These are phyloP conservation scores for Globisporangium spiculum DNA, from an alignment of 352 stramenopile genomes.

Conservation along the genomic window DNA sequence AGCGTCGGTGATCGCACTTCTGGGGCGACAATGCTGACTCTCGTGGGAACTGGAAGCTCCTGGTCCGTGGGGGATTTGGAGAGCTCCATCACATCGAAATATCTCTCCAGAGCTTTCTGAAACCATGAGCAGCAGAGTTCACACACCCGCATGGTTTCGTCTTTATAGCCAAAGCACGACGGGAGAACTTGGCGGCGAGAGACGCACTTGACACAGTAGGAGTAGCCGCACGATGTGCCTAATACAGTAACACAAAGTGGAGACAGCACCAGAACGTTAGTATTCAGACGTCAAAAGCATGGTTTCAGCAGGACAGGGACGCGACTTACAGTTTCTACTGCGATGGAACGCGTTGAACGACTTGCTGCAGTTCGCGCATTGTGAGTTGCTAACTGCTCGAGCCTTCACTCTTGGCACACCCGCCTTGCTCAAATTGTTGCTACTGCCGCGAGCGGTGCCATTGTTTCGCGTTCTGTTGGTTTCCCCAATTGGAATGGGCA, in stretches of 20 bases:
- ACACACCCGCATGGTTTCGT: slow-evolving; percentile 52
- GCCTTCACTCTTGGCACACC: slow-evolving; percentile 48
- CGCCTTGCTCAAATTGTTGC: slow-evolving; percentile 6
- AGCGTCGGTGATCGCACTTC: slow-evolving; percentile 20
- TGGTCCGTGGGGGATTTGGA: slow-evolving; percentile 22
- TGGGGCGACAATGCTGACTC: slow-evolving; percentile 21
- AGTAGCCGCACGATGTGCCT: slow-evolving; percentile 43
- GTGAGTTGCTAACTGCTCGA: slow-evolving; percentile 24
- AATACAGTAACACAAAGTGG: neutral
- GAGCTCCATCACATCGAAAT: slow-evolving; percentile 61
- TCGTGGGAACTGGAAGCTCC: slow-evolving; percentile 10
- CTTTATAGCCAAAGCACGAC: slow-evolving; percentile 48
- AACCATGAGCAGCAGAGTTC: slow-evolving; percentile 64
- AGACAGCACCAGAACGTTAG: neutral
- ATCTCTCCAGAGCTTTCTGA: slow-evolving; percentile 59
- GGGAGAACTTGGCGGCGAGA: slow-evolving; percentile 55
- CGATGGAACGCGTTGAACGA: slow-evolving; percentile 75
- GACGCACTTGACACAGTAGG: slow-evolving; percentile 66
- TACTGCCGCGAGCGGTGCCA: slow-evolving; percentile 7
- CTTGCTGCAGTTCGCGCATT: slow-evolving; percentile 52
- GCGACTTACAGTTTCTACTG: slow-evolving; percentile 43
- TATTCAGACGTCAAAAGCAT: neutral
- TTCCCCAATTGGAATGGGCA: slow-evolving; percentile 11
- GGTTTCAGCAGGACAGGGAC: neutral
- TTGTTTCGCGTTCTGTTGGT: neutral